These are phyloP conservation scores for Rosa lucieae DNA, from an alignment of 306 rosid genomes.

Conservation along the genomic window DNA sequence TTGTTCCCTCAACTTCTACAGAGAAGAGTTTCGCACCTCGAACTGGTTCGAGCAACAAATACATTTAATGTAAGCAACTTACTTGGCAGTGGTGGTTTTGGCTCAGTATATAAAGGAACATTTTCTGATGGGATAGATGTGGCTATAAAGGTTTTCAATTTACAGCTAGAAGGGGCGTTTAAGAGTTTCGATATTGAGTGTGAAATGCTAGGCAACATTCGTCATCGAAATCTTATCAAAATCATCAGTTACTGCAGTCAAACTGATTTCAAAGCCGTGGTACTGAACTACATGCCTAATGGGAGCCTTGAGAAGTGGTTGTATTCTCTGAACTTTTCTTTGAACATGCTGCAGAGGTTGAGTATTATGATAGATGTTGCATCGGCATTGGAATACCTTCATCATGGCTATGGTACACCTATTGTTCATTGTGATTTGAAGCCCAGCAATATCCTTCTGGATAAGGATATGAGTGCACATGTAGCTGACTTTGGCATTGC, in stretches of 20 bases:
- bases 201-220: constrained; percentile 2
- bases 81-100: too few species aligned
- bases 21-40: constrained; percentile 28
- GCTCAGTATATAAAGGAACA: too few species aligned
- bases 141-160: too few species aligned
- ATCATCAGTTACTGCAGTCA: constrained; percentile 17
- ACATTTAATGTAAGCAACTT: constrained; percentile 1
- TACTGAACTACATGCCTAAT: constrained; percentile 25
- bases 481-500: constrained; percentile 38
- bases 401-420: constrained; percentile 28
- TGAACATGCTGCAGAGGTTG: constrained; percentile 18
- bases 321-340: not conserved
- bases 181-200: constrained; percentile 13
- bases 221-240: constrained; percentile 30
- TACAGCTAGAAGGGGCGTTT: not conserved
- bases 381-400: constrained; percentile 42
- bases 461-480: constrained; percentile 38
- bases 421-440: constrained; percentile 47
- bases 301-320: constrained; percentile 31
- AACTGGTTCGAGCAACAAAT: constrained; percentile 24
- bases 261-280: constrained; percentile 27
- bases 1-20: not conserved
- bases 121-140: too few species aligned
- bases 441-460: constrained; percentile 42
- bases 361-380: constrained; percentile 31